Percentiles rank a stretch among this genome's conserved stretches.
Conservation (phyloP, 2,329 filamentous ascomycete genomes). For the Parastagonospora avenae region DNA sequence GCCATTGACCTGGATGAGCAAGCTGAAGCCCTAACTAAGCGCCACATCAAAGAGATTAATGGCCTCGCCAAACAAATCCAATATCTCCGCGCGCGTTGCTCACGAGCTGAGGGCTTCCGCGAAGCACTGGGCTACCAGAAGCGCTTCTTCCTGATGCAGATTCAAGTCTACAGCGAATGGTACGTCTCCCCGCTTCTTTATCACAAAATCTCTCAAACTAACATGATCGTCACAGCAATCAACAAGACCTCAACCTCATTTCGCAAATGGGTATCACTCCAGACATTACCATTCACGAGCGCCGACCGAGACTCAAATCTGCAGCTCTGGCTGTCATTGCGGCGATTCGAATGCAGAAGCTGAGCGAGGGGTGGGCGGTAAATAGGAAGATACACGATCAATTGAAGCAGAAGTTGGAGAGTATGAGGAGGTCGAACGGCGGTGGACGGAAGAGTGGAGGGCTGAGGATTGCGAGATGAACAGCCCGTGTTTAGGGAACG, state of each 20-base stretch:
- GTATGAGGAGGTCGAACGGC: slow-evolving; percentile 42
- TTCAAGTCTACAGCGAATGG: slow-evolving; percentile 88
- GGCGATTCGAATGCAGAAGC: slow-evolving; percentile 56
- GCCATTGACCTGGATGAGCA: slow-evolving; percentile 48
- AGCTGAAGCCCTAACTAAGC: slow-evolving; percentile 68
- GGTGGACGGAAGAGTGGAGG: slow-evolving; percentile 22
- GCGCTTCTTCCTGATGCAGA: slow-evolving; percentile 76
- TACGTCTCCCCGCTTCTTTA: slow-evolving; percentile 58
- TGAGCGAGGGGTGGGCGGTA: slow-evolving; percentile 56
- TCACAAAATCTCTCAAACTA: background rate
- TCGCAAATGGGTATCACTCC: slow-evolving; percentile 76
- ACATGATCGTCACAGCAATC: slow-evolving; percentile 70
- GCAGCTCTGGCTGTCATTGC: slow-evolving; percentile 58
- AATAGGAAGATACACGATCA: slow-evolving; percentile 56
- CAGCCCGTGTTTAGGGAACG: no score
- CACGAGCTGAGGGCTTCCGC: slow-evolving; percentile 80
- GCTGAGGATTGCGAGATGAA: slow-evolving; percentile 12
- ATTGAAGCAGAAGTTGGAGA: slow-evolving; percentile 53
- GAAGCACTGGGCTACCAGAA: slow-evolving; percentile 85
- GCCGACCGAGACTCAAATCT: slow-evolving; percentile 54
- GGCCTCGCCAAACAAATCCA: slow-evolving; percentile 88
- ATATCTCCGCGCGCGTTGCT: slow-evolving; percentile 82
- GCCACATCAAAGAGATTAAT: slow-evolving; percentile 75
- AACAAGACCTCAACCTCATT: slow-evolving; percentile 85
- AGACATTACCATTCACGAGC: slow-evolving; percentile 52